Evolutionary conservation across 495 filamentous ascomycete species (phyloP), one percentile per base, ranked within the genome.

Genomic region (Neurospora sp.): DNA sequence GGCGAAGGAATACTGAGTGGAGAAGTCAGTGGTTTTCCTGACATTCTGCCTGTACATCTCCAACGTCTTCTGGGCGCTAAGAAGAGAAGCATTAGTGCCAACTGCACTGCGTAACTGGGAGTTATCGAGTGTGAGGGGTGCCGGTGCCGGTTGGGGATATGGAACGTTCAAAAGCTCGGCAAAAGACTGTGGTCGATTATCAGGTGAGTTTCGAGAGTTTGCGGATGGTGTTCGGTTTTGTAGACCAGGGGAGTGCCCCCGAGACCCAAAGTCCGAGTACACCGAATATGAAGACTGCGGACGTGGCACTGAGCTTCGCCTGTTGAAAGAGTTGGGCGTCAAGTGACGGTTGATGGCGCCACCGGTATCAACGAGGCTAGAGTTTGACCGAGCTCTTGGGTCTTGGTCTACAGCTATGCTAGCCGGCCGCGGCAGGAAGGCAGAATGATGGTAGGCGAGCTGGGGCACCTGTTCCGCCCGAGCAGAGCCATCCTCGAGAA

Each of bases 21-120:
- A 88, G 6, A 91, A 88, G 78, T 98, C 93, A 74, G 93, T 95
- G 0, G 94, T 95, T 81, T 98, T 99, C 85, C 97, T 98, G 31
- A 97, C 92, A 79, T 97, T 98, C 48, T 90, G 90, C 38, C 96
- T 87, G 78, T 99, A 99, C 95, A 98, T 97, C 73, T 98, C 94
- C 72, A 99, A 86, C 2, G 96, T 98, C 79, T 97, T 91, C 77
- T 92, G 91, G 40, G 93, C 91, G 78, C 94, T 94, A 36, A 99
- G 86, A 11, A 98, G 85, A 3, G 93, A 96, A 21, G 94, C 94
- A 79, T 96, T 94, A 74, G 88, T 90, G 24, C 96, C 96, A 19
- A 98, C 90, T n/a, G 87, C 88, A 62, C 87, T 87, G 71, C 90
- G 89, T 31, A 99, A 84, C 70, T 91, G 85, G 3, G 91, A 87